phyloP scores from a whole-genome alignment of 257 asterid genomes.

The Solanum dulcamara region DNA sequence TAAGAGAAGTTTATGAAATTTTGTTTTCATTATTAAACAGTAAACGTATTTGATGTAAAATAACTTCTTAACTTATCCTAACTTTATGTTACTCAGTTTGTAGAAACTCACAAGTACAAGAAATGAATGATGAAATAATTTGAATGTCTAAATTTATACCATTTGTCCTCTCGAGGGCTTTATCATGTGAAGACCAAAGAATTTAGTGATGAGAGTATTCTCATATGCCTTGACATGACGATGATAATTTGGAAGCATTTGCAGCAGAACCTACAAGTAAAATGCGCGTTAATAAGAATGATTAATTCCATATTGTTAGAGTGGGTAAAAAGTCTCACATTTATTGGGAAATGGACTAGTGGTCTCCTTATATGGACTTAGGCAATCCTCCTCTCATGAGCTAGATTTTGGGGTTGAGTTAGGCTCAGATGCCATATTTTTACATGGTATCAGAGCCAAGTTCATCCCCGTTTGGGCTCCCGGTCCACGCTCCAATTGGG shows the following conservation, averaged over 20 bases:
- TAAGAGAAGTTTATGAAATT: not conserved
- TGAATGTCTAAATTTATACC: conserved; percentile 26
- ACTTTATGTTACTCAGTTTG: not conserved
- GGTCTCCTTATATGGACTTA: no score
- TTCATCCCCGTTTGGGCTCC: no score
- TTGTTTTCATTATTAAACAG: not conserved
- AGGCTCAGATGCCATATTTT: no score
- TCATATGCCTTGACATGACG: conserved; percentile 65
- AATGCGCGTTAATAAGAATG: not conserved
- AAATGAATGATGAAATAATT: not conserved
- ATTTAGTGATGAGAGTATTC: conserved; percentile 85
- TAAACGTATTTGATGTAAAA: not conserved
- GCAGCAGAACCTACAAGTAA: conserved; percentile 63
- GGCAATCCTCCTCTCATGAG: no score
- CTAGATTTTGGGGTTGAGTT: no score
- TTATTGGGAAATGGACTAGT: no score
- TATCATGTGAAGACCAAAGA: conserved; percentile 96
- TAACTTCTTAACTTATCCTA: not conserved
- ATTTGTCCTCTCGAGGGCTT: conserved; percentile 85
- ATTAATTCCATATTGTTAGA: no score
- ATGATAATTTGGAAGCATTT: conserved; percentile 91
- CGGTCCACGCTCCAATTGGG: no score
- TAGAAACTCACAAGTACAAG: not conserved
- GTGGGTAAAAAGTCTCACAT: no score
- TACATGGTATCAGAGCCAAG: no score